Evolutionary conservation across 2,329 filamentous ascomycete species (phyloP).

Genomic region (Colletotrichum chrysophilum): DNA sequence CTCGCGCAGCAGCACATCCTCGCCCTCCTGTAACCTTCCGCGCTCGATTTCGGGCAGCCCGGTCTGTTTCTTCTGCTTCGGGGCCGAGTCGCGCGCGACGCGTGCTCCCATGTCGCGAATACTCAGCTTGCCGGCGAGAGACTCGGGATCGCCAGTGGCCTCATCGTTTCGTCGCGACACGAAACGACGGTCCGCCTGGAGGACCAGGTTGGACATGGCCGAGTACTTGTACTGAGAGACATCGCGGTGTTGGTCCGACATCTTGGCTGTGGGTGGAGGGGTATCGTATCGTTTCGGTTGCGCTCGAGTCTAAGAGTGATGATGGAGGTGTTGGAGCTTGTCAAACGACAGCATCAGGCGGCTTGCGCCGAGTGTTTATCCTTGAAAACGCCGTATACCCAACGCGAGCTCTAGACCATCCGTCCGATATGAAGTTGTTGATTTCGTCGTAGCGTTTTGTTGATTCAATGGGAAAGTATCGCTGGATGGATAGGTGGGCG

Average conservation of each 20-base stretch:
- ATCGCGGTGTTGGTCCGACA: constrained; percentile 80
- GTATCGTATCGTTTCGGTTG: constrained; percentile 11
- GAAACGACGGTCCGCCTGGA: constrained; percentile 98
- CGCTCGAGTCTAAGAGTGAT: neutral
- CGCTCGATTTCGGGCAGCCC: constrained; percentile 75
- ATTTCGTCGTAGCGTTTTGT: neutral
- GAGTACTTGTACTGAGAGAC: constrained; percentile 98
- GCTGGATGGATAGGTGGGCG: neutral
- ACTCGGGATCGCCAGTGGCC: constrained; percentile 95
- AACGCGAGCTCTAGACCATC: neutral
- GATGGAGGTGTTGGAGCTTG: constrained; percentile 14
- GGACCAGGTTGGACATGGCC: constrained; percentile 99
- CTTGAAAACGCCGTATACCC: constrained; percentile 10
- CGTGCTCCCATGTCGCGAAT: constrained; percentile 94
- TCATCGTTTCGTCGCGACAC: constrained; percentile 92
- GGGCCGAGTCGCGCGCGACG: constrained; percentile 78
- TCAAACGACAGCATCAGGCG: constrained; percentile 16
- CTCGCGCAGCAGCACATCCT: constrained; percentile 82
- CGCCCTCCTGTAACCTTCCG: constrained; percentile 78
- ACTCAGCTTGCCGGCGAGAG: constrained; percentile 89
- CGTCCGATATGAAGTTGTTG: neutral
- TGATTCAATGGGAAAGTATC: neutral
- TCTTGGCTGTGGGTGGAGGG: constrained; percentile 45
- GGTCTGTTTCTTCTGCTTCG: constrained; percentile 79
- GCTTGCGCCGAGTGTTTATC: constrained; percentile 15